Conservation (phyloP, 306 rosid species). For the Casuarina equisetifolia region DNA sequence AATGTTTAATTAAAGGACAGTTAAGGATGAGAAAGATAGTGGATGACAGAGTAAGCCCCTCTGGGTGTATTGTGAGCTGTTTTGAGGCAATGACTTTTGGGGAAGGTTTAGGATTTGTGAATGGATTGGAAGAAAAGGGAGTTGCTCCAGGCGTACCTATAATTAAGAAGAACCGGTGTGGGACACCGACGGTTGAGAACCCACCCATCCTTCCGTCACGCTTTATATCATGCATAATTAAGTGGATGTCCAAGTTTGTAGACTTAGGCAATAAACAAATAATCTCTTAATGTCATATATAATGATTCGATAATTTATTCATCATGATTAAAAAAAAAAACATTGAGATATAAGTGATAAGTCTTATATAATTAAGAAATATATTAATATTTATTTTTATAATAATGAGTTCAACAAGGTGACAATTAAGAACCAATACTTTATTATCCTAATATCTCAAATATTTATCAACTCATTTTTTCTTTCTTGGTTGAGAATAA, state of each 20-base stretch:
- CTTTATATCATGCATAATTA: neutral
- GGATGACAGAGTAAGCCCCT: slow-evolving; percentile 16
- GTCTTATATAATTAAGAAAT: too few relatives aligned
- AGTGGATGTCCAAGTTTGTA: neutral
- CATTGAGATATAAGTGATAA: too few relatives aligned
- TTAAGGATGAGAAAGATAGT: slow-evolving; percentile 5
- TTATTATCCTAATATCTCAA: too few relatives aligned
- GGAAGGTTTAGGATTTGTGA: slow-evolving; percentile 4
- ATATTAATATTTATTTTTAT: too few relatives aligned
- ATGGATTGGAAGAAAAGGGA: slow-evolving; percentile 28
- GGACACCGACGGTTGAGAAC: neutral
- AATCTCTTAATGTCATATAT: too few relatives aligned
- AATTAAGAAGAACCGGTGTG: neutral
- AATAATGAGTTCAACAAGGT: too few relatives aligned
- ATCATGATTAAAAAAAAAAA: too few relatives aligned
- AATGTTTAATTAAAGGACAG: slow-evolving; percentile 7
- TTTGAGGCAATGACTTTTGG: slow-evolving; percentile 15
- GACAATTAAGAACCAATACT: too few relatives aligned
- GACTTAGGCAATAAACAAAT: neutral
- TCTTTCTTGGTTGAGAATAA: neutral
- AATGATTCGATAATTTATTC: too few relatives aligned
- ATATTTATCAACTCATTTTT: neutral
- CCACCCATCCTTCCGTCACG: slow-evolving; percentile 1
- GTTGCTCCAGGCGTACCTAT: slow-evolving; percentile 19
- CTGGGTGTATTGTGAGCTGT: slow-evolving; percentile 23